phyloP scores from a whole-genome alignment of 2,329 filamentous ascomycete species.

The Trichoderma semiorbis region DNA sequence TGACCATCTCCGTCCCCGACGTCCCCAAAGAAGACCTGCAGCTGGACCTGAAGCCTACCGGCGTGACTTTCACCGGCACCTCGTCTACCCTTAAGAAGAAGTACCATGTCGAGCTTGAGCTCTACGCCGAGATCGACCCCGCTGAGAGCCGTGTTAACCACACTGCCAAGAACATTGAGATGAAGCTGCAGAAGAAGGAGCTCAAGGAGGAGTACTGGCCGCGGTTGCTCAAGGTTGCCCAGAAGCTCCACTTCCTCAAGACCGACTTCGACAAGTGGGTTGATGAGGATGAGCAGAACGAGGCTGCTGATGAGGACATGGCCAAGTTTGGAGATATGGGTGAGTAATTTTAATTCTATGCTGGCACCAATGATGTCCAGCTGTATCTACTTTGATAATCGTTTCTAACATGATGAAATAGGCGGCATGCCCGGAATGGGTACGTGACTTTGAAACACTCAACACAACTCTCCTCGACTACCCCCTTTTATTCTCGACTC shows the following conservation, averaged over 20 bases:
- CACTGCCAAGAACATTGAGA: conserved; percentile 80
- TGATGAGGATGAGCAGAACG: conserved; percentile 97
- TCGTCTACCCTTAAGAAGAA: conserved; percentile 80
- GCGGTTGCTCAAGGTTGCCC: conserved; percentile 81
- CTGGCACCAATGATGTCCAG: not conserved
- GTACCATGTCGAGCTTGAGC: conserved; percentile 81
- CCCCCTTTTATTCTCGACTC: not conserved
- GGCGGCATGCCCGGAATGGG: conserved; percentile 56
- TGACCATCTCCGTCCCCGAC: conserved; percentile 87
- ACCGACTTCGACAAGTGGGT: conserved; percentile 99
- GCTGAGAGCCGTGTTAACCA: conserved; percentile 82
- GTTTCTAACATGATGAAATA: conserved; percentile 25
- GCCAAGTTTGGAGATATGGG: conserved; percentile 65
- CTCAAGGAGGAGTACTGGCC: conserved; percentile 94
- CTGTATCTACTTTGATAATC: not conserved
- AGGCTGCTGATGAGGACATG: conserved; percentile 76
- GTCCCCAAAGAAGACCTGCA: conserved; percentile 71
- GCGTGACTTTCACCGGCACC: conserved; percentile 76
- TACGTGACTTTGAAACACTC: conserved; percentile 31
- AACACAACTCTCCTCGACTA: not conserved
- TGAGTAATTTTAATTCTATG: conserved; percentile 38
- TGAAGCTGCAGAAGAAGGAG: conserved; percentile 96
- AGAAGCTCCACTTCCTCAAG: conserved; percentile 94
- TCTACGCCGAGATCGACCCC: conserved; percentile 88
- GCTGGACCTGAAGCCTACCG: conserved; percentile 76